Conservation (phyloP, 257 asterid genomes). For the Solanum ossicruentum region DNA sequence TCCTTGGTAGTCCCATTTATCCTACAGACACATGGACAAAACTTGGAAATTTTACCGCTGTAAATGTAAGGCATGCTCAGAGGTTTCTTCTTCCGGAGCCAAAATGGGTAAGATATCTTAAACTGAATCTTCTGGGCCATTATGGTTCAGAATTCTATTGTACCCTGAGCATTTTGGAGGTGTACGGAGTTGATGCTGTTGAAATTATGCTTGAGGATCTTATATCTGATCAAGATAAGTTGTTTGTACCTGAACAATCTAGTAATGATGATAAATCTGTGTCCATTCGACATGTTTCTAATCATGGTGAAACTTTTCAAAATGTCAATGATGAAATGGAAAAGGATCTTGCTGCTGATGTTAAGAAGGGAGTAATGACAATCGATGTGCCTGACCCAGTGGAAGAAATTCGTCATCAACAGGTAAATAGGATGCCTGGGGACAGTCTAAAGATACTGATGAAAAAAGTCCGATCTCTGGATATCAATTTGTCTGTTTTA, state of each 20-base stretch:
- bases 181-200: conserved; percentile 90
- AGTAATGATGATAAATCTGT: conserved; percentile 22
- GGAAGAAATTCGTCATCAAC: conserved; percentile 63
- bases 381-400: conserved; percentile 53
- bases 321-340: conserved; percentile 32
- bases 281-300: conserved; percentile 13
- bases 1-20: conserved; percentile 70
- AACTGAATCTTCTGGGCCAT: conserved; percentile 55
- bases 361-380: conserved; percentile 22
- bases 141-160: conserved; percentile 92
- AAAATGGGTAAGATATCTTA: conserved; percentile 86
- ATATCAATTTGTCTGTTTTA: conserved; percentile 66
- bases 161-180: conserved; percentile 73
- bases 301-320: conserved; percentile 27
- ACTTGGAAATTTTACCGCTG: conserved; percentile 75
- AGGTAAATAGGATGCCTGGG: conserved; percentile 87
- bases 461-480: conserved; percentile 80
- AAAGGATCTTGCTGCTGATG: conserved; percentile 20
- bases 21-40: conserved; percentile 84
- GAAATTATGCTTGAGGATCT: conserved; percentile 98
- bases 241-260: conserved; percentile 25
- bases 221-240: conserved; percentile 50
- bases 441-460: conserved; percentile 88
- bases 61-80: conserved; percentile 70
- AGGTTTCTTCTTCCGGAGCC: conserved; percentile 68